Evolutionary conservation across 2,329 filamentous ascomycete species (phyloP).

Genomic region (Niveomyces coronatus): DNA sequence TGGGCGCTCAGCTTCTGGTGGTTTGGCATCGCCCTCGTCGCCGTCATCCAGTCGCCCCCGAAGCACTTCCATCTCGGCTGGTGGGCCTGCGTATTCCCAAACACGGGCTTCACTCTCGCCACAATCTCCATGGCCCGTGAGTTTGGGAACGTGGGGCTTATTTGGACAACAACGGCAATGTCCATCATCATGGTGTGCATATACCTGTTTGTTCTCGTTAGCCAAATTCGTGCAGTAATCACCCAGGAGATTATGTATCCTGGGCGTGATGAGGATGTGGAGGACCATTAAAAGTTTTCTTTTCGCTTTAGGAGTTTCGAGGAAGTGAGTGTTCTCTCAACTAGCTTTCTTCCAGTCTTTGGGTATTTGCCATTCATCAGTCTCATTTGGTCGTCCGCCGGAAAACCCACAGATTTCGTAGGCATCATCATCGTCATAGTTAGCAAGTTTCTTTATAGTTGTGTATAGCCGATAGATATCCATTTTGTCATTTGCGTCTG

Average conservation of each 20-base stretch:
- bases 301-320: too few relatives aligned
- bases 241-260: slow-evolving; percentile 47
- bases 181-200: slow-evolving; percentile 32
- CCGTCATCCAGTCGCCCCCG: slow-evolving; percentile 26
- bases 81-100: slow-evolving; percentile 56
- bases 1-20: slow-evolving; percentile 55
- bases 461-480: too few relatives aligned
- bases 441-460: too few relatives aligned
- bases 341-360: too few relatives aligned
- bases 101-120: slow-evolving; percentile 47
- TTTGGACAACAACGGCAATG: slow-evolving; percentile 40
- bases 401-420: too few relatives aligned
- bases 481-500: too few relatives aligned
- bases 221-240: slow-evolving; percentile 36
- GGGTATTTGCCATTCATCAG: too few relatives aligned
- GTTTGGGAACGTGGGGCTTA: slow-evolving; percentile 32
- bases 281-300: slow-evolving; percentile 27
- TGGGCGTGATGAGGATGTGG: slow-evolving; percentile 42
- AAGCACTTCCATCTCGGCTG: slow-evolving; percentile 50
- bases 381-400: too few relatives aligned
- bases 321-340: too few relatives aligned
- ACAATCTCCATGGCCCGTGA: slow-evolving; percentile 44
- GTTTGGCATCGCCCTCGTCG: slow-evolving; percentile 34
- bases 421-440: too few relatives aligned
- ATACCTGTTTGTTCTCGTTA: slow-evolving; percentile 34